phyloP scores from a whole-genome alignment of 441 rosid genomes.

The Mallotus japonicus region DNA sequence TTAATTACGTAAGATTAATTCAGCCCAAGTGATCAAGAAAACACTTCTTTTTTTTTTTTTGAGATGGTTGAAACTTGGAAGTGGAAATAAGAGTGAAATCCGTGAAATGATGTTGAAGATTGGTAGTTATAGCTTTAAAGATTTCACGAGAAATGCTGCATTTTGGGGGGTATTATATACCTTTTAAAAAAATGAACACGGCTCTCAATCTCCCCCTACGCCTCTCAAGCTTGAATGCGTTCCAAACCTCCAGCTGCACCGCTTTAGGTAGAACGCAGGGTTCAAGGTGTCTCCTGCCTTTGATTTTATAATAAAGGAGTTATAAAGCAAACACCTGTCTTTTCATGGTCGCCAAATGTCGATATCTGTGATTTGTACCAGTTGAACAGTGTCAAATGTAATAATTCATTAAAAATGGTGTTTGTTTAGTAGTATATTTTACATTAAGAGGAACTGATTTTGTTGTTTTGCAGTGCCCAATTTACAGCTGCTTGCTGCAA shows the following conservation, averaged over 20 bases:
- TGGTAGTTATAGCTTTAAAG: constrained; percentile 27
- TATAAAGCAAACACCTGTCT: constrained; percentile 23
- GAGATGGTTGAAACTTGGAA: constrained; percentile 18
- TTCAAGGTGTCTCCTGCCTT: constrained; percentile 16
- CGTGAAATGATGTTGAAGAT: constrained; percentile 39
- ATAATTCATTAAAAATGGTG: no score
- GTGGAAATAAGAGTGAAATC: constrained; percentile 21
- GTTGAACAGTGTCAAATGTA: no score
- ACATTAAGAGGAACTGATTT: no score
- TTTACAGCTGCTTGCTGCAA: no score
- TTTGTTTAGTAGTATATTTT: no score
- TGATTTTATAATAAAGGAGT: not conserved
- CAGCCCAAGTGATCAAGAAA: constrained; percentile 11
- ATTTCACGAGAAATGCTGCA: constrained; percentile 45
- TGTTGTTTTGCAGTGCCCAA: no score
- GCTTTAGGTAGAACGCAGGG: constrained; percentile 3
- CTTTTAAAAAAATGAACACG: not conserved
- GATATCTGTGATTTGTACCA: not conserved
- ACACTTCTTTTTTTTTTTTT: not conserved
- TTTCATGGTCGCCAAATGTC: not conserved
- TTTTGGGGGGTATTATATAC: not conserved
- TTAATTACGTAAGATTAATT: no score
- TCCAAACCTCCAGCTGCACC: no score
- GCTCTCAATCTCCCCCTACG: not conserved
- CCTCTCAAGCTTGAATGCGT: no score